Percentiles rank a stretch among this genome's conserved stretches.
phyloP scores from a whole-genome alignment of 805 yeast species.

The Kockiozyma suomiensis region DNA sequence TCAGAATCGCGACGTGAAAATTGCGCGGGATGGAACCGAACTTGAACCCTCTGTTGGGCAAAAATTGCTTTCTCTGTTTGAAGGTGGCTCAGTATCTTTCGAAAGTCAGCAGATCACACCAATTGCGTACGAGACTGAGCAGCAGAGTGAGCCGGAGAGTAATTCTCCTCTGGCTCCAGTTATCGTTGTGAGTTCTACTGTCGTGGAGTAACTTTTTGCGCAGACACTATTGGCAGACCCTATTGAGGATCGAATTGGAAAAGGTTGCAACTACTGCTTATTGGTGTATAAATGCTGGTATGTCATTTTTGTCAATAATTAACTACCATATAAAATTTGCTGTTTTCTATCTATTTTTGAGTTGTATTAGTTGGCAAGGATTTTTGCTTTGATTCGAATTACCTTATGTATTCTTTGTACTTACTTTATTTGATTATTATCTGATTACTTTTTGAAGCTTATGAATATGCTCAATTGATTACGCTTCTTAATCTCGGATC shows the following conservation, averaged over 20 bases:
- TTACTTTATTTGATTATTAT: background rate
- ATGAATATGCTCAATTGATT: too few species aligned
- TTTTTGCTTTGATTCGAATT: background rate
- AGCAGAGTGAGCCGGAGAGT: background rate
- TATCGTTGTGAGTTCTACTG: slow-evolving; percentile 4
- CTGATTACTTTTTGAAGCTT: background rate
- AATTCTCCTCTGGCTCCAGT: background rate
- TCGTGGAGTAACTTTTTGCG: too few species aligned
- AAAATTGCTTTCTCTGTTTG: slow-evolving; percentile 40
- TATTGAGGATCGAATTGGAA: too few species aligned
- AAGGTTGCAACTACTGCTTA: too few species aligned
- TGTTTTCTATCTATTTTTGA: too few species aligned
- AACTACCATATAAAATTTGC: too few species aligned
- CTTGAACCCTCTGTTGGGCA: slow-evolving; percentile 44
- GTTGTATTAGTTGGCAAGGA: background rate
- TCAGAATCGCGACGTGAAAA: slow-evolving; percentile 45
- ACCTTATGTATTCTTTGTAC: background rate
- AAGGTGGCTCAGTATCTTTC: background rate
- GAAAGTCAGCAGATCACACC: background rate
- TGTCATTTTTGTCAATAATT: too few species aligned
- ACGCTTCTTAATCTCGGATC: too few species aligned
- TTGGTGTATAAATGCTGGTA: too few species aligned
- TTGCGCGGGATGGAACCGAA: slow-evolving; percentile 51
- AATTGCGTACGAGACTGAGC: background rate
- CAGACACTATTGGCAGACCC: too few species aligned